phyloP scores from a whole-genome alignment of 305 asterid species.

The Fraxinus paxiana region DNA sequence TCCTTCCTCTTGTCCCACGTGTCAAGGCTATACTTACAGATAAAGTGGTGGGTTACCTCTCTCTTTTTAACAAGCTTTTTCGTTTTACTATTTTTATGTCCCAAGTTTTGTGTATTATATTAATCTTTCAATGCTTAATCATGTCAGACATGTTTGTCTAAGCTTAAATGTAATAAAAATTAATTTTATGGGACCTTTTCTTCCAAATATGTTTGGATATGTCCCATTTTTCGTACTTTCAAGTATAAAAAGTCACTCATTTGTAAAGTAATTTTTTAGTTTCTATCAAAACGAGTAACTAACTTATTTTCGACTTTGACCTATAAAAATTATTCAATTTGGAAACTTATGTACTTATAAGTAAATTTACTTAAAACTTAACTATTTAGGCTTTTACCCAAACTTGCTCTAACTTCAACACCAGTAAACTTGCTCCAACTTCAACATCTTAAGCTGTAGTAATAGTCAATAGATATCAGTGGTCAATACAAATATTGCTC shows the following conservation, averaged over 20 bases:
- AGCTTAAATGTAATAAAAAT: neutral
- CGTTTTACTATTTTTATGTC: neutral
- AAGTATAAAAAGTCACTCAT: neutral
- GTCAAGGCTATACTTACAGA: conserved; percentile 54
- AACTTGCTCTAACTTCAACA: neutral
- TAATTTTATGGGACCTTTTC: neutral
- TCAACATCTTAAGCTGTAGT: neutral
- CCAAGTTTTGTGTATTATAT: neutral
- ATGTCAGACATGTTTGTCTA: neutral
- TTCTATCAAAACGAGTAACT: neutral
- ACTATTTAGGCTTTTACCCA: neutral
- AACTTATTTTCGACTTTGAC: neutral
- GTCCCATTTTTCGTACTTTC: neutral
- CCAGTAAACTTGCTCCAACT: neutral
- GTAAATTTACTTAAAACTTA: neutral
- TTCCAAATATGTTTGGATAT: neutral
- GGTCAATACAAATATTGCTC: neutral
- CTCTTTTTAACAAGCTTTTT: neutral
- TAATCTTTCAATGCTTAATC: neutral
- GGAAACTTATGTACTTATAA: neutral
- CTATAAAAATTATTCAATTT: neutral
- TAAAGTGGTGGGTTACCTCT: conserved; percentile 45
- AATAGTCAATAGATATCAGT: neutral
- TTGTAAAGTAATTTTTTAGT: neutral
- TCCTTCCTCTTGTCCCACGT: conserved; percentile 54